These are phyloP conservation scores for Rhodotorula sp. DNA, from an alignment of 1,284 basidiomycete genomes.

Conservation along the genomic window DNA sequence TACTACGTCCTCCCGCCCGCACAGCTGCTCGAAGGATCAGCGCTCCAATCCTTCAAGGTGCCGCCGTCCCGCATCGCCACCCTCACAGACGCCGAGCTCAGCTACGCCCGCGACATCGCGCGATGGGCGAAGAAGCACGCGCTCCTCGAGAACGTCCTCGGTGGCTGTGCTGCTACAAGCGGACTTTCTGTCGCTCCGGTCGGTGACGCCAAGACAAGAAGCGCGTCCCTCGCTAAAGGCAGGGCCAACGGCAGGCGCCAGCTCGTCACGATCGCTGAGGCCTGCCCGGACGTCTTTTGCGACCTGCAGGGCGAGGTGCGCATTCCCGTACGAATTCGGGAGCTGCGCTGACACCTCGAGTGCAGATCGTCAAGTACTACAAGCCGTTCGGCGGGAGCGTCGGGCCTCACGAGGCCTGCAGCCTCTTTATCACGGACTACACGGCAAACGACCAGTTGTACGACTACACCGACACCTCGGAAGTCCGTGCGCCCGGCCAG, in stretches of 20 bases:
- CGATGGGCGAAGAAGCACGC: slow-evolving; percentile 16
- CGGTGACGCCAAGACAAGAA: neutral
- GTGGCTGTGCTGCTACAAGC: neutral
- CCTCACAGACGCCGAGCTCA: slow-evolving; percentile 5
- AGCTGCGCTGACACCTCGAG: too few relatives aligned
- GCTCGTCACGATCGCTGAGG: neutral
- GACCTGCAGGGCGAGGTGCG: slow-evolving; percentile 20
- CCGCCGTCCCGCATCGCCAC: neutral
- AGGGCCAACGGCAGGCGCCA: neutral
- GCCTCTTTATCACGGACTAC: slow-evolving; percentile 35
- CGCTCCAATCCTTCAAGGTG: neutral
- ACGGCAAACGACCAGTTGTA: slow-evolving; percentile 13
- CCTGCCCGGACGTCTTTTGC: slow-evolving; percentile 2
- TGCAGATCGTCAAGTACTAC: slow-evolving; percentile 21
- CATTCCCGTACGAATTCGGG: neutral
- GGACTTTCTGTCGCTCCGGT: neutral
- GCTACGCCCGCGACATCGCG: slow-evolving; percentile 25
- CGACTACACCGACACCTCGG: neutral
- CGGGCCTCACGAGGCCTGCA: neutral
- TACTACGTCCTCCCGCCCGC: slow-evolving; percentile 15
- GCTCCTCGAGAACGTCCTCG: slow-evolving; percentile 4
- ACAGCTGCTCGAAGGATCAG: neutral
- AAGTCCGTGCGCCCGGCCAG: slow-evolving; percentile 9
- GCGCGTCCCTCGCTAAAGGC: neutral
- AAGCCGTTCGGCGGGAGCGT: neutral